Evolutionary conservation across 495 filamentous ascomycete genomes (phyloP).

Genomic region (Hypoxylon intermedium): DNA sequence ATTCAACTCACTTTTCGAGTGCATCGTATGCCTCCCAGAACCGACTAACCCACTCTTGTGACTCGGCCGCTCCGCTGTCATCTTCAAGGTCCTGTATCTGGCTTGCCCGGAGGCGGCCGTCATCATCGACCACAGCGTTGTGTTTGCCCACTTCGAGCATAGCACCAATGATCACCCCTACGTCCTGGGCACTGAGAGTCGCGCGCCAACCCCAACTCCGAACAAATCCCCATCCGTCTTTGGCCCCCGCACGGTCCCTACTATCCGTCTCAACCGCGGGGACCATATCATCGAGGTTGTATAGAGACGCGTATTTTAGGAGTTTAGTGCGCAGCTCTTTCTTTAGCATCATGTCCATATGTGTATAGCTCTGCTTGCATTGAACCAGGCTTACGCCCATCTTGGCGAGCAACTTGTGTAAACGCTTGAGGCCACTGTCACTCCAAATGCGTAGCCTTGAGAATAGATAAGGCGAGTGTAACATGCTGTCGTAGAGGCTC

Average conservation of each 20-base stretch:
- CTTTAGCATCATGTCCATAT: constrained; percentile 99
- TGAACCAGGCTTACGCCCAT: constrained; percentile 96
- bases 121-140: constrained; percentile 41
- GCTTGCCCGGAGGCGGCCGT: constrained; percentile 44
- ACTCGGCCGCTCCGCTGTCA: constrained; percentile 53
- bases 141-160: constrained; percentile 87
- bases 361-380: constrained; percentile 93
- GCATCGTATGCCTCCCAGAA: constrained; percentile 97
- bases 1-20: constrained; percentile 66
- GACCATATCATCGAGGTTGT: constrained; percentile 91
- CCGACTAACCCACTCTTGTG: constrained; percentile 72
- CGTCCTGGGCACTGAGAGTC: constrained; percentile 88
- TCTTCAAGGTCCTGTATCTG: constrained; percentile 54
- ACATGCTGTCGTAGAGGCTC: constrained; percentile 98
- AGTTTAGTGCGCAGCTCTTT: constrained; percentile 83
- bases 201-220: constrained; percentile 98
- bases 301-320: constrained; percentile 85
- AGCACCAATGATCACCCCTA: constrained; percentile 86
- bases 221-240: constrained; percentile 95
- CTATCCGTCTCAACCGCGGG: constrained; percentile 69
- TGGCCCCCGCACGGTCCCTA: constrained; percentile 62
- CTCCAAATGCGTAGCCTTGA: constrained; percentile 93
- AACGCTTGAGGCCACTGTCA: constrained; percentile 81
- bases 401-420: constrained; percentile 96
- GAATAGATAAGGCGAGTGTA: constrained; percentile 95